phyloP scores from a whole-genome alignment of 129 eudicot species.

The Sambucus nigra region DNA sequence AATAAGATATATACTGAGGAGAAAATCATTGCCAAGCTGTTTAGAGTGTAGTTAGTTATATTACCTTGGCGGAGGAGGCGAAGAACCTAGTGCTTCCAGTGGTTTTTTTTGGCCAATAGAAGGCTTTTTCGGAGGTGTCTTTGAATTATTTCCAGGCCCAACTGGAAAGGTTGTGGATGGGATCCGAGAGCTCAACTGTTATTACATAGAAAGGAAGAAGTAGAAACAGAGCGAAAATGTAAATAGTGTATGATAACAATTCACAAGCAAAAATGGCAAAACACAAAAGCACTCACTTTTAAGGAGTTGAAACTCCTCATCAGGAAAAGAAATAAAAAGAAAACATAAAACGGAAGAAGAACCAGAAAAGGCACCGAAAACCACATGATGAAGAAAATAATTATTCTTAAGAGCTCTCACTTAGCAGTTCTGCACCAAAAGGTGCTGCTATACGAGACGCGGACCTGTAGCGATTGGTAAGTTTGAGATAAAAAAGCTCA shows the following conservation, averaged over 20 bases:
- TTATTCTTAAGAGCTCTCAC: too few relatives aligned
- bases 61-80: conserved; percentile 44
- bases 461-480: too few relatives aligned
- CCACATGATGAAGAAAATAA: too few relatives aligned
- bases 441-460: too few relatives aligned
- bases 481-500: too few relatives aligned
- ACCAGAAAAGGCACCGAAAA: too few relatives aligned
- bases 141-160: conserved; percentile 39
- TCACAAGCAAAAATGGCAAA: too few relatives aligned
- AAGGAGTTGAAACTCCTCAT: too few relatives aligned
- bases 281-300: too few relatives aligned
- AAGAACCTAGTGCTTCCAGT: conserved; percentile 39
- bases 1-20: background rate
- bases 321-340: too few relatives aligned
- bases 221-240: background rate
- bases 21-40: conserved; percentile 11
- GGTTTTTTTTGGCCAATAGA: conserved; percentile 45
- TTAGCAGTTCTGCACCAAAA: too few relatives aligned
- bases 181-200: conserved; percentile 25
- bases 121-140: conserved; percentile 56
- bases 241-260: background rate
- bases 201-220: background rate
- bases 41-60: background rate
- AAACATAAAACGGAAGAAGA: too few relatives aligned
- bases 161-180: conserved; percentile 32